Evolutionary conservation across 108 stramenopile species (phyloP).

Genomic region (Cyclostephanos invisitatus): DNA sequence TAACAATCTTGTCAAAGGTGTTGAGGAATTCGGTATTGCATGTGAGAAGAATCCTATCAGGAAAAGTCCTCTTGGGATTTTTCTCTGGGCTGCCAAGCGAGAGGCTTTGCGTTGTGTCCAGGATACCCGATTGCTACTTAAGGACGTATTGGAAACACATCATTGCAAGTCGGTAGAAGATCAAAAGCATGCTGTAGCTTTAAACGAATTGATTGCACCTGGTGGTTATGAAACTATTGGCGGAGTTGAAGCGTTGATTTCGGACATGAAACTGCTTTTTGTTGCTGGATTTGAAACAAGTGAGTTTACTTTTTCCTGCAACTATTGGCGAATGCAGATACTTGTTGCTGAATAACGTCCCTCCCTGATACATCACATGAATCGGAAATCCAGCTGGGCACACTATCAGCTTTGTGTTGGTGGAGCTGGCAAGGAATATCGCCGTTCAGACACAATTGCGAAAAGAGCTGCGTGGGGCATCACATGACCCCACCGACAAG

Average conservation of each 20-base stretch:
- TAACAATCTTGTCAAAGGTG: background rate
- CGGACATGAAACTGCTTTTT: slow-evolving; percentile 52
- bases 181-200: background rate
- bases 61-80: background rate
- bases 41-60: background rate
- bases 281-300: slow-evolving; percentile 58
- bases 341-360: no score
- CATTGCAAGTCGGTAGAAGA: background rate
- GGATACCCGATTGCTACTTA: background rate
- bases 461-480: slow-evolving; percentile 23
- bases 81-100: slow-evolving; percentile 22
- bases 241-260: slow-evolving; percentile 31
- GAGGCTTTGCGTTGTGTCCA: background rate
- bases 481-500: slow-evolving; percentile 8
- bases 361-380: no score
- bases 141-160: background rate
- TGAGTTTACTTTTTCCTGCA: slow-evolving; percentile 48
- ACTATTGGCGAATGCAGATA: background rate
- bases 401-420: slow-evolving; percentile 5
- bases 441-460: slow-evolving; percentile 31
- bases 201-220: slow-evolving; percentile 17
- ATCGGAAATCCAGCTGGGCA: background rate
- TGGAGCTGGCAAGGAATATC: slow-evolving; percentile 53
- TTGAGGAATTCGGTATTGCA: slow-evolving; percentile 4
- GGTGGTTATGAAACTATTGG: slow-evolving; percentile 27